phyloP scores from a whole-genome alignment of 1,139 yeast genomes.

The Meyerozyma guilliermondii region DNA sequence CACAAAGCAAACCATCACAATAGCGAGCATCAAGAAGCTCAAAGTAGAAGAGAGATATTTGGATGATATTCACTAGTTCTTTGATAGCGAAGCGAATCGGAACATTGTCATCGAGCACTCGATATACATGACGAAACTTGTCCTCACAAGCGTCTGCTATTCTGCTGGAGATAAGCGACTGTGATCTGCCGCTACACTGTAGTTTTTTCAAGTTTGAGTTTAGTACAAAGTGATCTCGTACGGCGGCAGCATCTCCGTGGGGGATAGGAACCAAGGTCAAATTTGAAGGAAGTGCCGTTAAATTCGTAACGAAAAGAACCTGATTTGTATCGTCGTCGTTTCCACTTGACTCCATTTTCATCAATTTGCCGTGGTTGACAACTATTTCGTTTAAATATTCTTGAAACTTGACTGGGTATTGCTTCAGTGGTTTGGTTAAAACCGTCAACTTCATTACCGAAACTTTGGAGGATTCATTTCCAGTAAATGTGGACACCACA shows the following conservation, averaged over 20 bases:
- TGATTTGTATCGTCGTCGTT: slow-evolving; percentile 14
- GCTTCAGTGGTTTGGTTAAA: slow-evolving; percentile 47
- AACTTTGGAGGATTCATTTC: slow-evolving; percentile 61
- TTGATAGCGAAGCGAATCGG: slow-evolving; percentile 65
- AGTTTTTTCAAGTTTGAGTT: slow-evolving; percentile 74
- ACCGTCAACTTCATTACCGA: slow-evolving; percentile 56
- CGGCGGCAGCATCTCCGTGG: slow-evolving; percentile 51
- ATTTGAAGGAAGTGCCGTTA: slow-evolving; percentile 74
- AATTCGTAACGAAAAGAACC: slow-evolving; percentile 70
- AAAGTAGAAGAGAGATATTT: slow-evolving; percentile 73
- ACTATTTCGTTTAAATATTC: slow-evolving; percentile 63
- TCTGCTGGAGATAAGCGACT: slow-evolving; percentile 53
- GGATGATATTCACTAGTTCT: slow-evolving; percentile 71
- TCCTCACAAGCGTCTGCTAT: slow-evolving; percentile 79
- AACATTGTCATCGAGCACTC: slow-evolving; percentile 39
- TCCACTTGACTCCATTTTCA: slow-evolving; percentile 22
- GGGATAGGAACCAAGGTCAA: slow-evolving; percentile 68
- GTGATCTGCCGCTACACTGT: slow-evolving; percentile 83
- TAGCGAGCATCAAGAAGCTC: slow-evolving; percentile 62
- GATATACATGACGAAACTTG: slow-evolving; percentile 75
- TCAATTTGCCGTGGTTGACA: slow-evolving; percentile 49
- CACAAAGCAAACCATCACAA: slow-evolving; percentile 83
- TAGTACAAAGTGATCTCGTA: slow-evolving; percentile 56
- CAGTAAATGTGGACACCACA: slow-evolving; percentile 78
- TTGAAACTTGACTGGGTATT: slow-evolving; percentile 57